A percentile compares a stretch with the other conserved stretches of the same genome.
phyloP scores from a whole-genome alignment of 1,284 basidiomycete genomes.

The Vanrija sp. region DNA sequence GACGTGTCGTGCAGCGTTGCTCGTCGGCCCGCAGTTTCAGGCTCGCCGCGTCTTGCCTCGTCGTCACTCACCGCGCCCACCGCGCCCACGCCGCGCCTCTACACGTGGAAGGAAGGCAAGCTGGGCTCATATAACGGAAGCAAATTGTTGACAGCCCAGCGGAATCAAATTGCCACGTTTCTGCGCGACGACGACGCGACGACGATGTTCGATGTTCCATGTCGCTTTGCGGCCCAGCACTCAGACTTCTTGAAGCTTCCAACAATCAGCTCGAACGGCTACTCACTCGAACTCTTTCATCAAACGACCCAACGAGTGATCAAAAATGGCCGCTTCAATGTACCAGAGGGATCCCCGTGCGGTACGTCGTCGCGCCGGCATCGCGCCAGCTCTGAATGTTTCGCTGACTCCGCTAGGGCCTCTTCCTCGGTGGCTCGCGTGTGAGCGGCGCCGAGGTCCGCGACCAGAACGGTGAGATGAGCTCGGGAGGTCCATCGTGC shows the following conservation, averaged over 20 bases:
- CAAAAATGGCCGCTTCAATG: constrained; percentile 48
- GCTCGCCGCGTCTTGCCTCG: background rate
- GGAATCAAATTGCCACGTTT: background rate
- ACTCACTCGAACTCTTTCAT: background rate
- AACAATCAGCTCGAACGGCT: background rate
- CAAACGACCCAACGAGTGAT: too few relatives aligned
- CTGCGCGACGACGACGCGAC: background rate
- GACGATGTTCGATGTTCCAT: background rate
- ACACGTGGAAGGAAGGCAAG: background rate
- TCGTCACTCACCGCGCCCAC: background rate
- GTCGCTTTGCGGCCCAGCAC: background rate
- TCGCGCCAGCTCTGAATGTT: background rate
- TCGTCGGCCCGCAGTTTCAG: too few relatives aligned
- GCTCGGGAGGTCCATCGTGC: background rate
- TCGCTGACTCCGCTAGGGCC: constrained; percentile 53
- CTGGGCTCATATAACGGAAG: background rate
- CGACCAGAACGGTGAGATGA: constrained; percentile 81
- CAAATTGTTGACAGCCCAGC: background rate
- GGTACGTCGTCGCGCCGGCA: constrained; percentile 27
- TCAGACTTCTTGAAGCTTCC: constrained; percentile 12
- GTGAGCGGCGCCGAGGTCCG: constrained; percentile 92
- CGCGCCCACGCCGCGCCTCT: background rate
- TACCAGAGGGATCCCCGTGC: constrained; percentile 50
- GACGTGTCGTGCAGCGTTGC: too few relatives aligned
- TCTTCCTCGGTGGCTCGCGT: constrained; percentile 89